A percentile compares a stretch with the other conserved stretches of the same genome.
Evolutionary conservation across 768 basidiomycete genomes (phyloP).

Genomic region (Leccinum olivaceopallidum): DNA sequence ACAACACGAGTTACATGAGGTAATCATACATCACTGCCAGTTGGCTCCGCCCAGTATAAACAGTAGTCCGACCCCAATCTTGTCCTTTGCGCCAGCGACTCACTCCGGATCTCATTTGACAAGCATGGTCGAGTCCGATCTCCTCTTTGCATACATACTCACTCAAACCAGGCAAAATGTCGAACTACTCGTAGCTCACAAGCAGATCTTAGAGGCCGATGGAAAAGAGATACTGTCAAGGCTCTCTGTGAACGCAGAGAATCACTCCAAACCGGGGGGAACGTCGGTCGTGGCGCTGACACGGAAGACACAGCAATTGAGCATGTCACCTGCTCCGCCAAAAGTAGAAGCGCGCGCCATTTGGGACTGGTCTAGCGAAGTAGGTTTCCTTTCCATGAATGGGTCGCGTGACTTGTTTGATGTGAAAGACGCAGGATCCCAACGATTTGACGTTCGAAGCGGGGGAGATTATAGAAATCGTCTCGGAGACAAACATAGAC

Average conservation of each 20-base stretch:
- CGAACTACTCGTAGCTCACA: conserved; percentile 44
- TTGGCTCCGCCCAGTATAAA: conserved; percentile 14
- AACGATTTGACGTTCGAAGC: conserved; percentile 73
- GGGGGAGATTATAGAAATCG: conserved; percentile 78
- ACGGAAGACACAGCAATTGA: conserved; percentile 22
- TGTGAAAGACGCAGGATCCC: conserved; percentile 50
- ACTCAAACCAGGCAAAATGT: conserved; percentile 49
- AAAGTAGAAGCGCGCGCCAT: conserved; percentile 31
- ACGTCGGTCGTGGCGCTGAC: conserved; percentile 23
- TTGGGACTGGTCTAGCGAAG: conserved; percentile 34
- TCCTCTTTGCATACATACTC: conserved; percentile 39
- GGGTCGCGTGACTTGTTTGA: conserved; percentile 10
- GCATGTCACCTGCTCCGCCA: conserved; percentile 26
- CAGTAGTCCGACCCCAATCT: conserved; percentile 2
- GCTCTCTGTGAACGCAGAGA: conserved; percentile 31
- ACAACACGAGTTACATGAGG: conserved; percentile 17
- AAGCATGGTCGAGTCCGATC: conserved; percentile 29
- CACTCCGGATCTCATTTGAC: neutral
- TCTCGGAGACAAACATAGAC: conserved; percentile 81
- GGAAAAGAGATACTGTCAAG: conserved; percentile 41
- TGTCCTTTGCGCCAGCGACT: conserved; percentile 1
- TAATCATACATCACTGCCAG: conserved; percentile 17
- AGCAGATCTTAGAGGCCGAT: conserved; percentile 41
- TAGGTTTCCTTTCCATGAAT: conserved; percentile 6
- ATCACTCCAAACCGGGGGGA: conserved; percentile 17